A percentile compares a stretch with the other conserved stretches of the same genome.
phyloP scores from a whole-genome alignment of 345 rosid genomes.

The Eucalyptus leucophloia region DNA sequence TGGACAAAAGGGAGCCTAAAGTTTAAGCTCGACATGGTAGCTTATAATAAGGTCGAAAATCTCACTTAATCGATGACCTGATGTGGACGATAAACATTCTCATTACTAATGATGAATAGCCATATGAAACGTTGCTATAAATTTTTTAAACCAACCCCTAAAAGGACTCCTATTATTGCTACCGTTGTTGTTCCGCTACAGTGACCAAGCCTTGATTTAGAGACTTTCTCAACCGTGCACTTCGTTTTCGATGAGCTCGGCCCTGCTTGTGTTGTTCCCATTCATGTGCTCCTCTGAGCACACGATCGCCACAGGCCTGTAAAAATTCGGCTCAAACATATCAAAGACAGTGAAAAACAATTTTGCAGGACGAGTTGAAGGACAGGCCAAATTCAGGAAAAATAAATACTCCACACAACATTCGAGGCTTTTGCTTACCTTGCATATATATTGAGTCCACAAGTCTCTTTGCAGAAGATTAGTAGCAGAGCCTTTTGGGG shows the following conservation, averaged over 20 bases:
- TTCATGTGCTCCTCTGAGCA: constrained; percentile 85
- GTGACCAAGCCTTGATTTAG: not conserved
- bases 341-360: not conserved
- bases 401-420: not conserved
- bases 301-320: constrained; percentile 80
- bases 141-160: not conserved
- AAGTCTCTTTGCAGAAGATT: constrained; percentile 39
- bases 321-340: not conserved
- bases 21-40: no score
- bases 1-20: no score
- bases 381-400: not conserved
- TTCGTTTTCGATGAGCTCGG: constrained; percentile 72
- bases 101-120: no score
- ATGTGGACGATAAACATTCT: no score
- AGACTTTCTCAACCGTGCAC: constrained; percentile 28
- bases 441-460: constrained; percentile 80
- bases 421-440: constrained; percentile 22
- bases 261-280: constrained; percentile 93
- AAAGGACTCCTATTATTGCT: not conserved
- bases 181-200: not conserved
- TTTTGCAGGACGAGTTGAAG: not conserved
- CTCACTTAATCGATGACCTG: no score
- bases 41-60: no score
- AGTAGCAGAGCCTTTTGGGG: not conserved
- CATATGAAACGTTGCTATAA: no score